Evolutionary conservation across 345 rosid species (phyloP).

Genomic region (Lepidium africanum): DNA sequence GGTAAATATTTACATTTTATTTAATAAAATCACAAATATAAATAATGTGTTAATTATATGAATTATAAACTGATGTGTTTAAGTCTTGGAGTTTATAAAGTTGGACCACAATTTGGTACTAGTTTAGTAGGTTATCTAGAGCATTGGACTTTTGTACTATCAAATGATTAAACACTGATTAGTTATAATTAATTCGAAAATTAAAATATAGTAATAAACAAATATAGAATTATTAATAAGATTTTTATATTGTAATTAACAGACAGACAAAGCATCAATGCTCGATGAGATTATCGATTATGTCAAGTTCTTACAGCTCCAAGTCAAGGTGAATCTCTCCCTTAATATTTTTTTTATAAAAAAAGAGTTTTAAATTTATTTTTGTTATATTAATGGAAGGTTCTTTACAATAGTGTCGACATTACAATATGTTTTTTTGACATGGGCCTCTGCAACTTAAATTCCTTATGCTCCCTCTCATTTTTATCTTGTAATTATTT

Average conservation of each 20-base stretch:
- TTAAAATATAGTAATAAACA: not conserved
- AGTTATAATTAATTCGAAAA: not conserved
- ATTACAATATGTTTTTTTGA: slow-evolving; percentile 19
- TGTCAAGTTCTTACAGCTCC: slow-evolving; percentile 98
- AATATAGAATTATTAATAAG: slow-evolving; percentile 1
- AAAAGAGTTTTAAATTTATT: not conserved
- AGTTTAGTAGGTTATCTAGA: slow-evolving; percentile 7
- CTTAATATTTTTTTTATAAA: no score
- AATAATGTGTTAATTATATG: slow-evolving; percentile 1
- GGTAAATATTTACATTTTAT: not conserved
- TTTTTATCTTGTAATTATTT: not conserved
- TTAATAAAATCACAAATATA: not conserved
- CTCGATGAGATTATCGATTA: slow-evolving; percentile 99
- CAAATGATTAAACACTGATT: slow-evolving; percentile 33
- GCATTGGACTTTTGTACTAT: slow-evolving; percentile 26
- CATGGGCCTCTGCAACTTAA: slow-evolving; percentile 23
- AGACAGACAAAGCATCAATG: slow-evolving; percentile 99
- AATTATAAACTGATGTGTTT: slow-evolving; percentile 2
- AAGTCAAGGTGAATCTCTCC: slow-evolving; percentile 73
- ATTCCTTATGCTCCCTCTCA: slow-evolving; percentile 24
- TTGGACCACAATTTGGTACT: slow-evolving; percentile 21
- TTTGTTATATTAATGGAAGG: slow-evolving; percentile 2
- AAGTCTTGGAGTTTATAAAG: slow-evolving; percentile 14
- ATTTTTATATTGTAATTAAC: slow-evolving; percentile 35
- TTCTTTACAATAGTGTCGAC: slow-evolving; percentile 28